phyloP scores from a whole-genome alignment of 202 grass and related monocot genomes.

The Zizania palustris region DNA sequence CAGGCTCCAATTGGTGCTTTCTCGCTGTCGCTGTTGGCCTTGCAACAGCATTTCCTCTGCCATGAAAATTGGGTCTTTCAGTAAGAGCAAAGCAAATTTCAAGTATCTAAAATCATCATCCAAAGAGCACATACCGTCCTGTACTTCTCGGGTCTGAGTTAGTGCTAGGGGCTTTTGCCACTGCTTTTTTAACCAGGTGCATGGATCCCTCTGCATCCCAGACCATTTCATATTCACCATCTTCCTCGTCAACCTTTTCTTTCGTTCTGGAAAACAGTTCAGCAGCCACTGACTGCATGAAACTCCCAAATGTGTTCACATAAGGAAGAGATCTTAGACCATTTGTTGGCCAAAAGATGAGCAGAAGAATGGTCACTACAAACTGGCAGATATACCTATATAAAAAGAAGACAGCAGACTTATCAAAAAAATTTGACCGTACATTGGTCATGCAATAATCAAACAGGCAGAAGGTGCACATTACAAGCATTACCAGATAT shows the following conservation, averaged over 20 bases:
- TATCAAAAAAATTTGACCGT: constrained; percentile 11
- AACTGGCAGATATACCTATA: constrained; percentile 87
- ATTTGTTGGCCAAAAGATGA: constrained; percentile 85
- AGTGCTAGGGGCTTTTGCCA: constrained; percentile 25
- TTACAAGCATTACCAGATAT: constrained; percentile 68
- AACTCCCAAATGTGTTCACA: constrained; percentile 48
- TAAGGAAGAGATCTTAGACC: constrained; percentile 64
- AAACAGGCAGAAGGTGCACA: constrained; percentile 18
- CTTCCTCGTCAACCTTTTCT: constrained; percentile 84
- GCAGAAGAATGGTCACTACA: constrained; percentile 63
- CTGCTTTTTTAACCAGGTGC: constrained; percentile 82
- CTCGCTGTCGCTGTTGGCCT: constrained; percentile 69
- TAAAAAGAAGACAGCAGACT: constrained; percentile 39
- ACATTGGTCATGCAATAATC: constrained; percentile 11
- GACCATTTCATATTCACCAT: constrained; percentile 92
- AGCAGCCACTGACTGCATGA: constrained; percentile 54
- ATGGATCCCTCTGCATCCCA: constrained; percentile 95
- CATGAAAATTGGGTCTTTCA: constrained; percentile 4
- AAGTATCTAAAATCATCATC: constrained; percentile 15
- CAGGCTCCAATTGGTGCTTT: constrained; percentile 58
- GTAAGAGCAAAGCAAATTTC: not conserved
- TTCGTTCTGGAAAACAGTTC: constrained; percentile 70
- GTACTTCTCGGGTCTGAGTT: constrained; percentile 50
- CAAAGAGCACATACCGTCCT: constrained; percentile 51
- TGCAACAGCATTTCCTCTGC: constrained; percentile 76